Conservation (phyloP, 2,329 filamentous ascomycete genomes). For the Tolypocladium endophyticum region DNA sequence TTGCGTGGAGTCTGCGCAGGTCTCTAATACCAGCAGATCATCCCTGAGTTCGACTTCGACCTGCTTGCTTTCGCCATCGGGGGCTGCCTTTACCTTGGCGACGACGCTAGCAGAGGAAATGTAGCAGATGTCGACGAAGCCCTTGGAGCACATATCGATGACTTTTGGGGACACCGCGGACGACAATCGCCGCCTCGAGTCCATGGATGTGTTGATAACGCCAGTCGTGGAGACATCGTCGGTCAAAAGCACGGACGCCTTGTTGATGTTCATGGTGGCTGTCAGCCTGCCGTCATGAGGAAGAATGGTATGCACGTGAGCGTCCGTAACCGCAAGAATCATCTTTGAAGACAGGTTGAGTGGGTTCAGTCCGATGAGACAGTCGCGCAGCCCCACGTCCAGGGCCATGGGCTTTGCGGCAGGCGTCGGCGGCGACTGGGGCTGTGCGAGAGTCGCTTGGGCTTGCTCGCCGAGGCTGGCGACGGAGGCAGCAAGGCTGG, state of each 20-base stretch:
- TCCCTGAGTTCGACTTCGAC: conserved; percentile 76
- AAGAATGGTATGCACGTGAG: conserved; percentile 57
- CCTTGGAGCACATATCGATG: conserved; percentile 48
- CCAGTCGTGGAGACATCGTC: conserved; percentile 50
- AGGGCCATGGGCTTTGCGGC: conserved; percentile 50
- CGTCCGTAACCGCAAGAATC: conserved; percentile 67
- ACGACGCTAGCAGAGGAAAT: conserved; percentile 69
- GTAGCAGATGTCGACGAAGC: conserved; percentile 79
- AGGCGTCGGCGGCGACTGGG: conserved; percentile 11
- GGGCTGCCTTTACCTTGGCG: conserved; percentile 46
- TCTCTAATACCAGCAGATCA: conserved; percentile 81
- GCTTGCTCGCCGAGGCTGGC: conserved; percentile 61
- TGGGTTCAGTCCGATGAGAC: conserved; percentile 76
- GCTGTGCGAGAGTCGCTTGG: conserved; percentile 28
- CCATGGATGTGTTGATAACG: conserved; percentile 4
- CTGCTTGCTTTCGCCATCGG: conserved; percentile 46
- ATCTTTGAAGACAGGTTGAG: conserved; percentile 65
- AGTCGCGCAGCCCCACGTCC: conserved; percentile 70
- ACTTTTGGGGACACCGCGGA: conserved; percentile 38
- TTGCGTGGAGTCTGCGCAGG: conserved; percentile 93
- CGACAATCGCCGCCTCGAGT: conserved; percentile 14
- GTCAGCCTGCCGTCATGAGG: conserved; percentile 55
- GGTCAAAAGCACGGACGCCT: conserved; percentile 73
- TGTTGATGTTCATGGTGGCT: conserved; percentile 59
- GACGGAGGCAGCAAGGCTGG: conserved; percentile 68